phyloP scores from a whole-genome alignment of 1,139 yeast genomes.

The Candida smagusa region DNA sequence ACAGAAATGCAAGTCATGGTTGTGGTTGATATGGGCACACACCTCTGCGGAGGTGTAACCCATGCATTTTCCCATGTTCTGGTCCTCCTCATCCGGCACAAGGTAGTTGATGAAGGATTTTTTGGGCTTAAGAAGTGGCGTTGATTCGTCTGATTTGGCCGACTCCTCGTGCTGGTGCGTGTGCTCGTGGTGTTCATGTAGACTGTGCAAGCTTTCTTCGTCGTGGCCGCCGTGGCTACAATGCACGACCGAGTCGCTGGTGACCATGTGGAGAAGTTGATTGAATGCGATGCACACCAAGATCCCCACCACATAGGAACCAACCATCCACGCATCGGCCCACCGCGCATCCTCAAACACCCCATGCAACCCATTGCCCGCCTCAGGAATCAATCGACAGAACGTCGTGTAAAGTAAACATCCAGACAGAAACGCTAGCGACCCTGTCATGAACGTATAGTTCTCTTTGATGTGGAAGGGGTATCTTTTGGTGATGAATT shows the following conservation, averaged over 20 bases:
- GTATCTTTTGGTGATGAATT: conserved; percentile 33
- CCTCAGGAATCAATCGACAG: conserved; percentile 69
- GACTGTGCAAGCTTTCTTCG: not conserved
- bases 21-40: conserved; percentile 15
- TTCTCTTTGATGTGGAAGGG: conserved; percentile 59
- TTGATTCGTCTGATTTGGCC: conserved; percentile 5
- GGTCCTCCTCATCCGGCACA: conserved; percentile 17
- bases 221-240: conserved; percentile 56
- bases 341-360: conserved; percentile 18
- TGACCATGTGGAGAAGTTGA: conserved; percentile 61
- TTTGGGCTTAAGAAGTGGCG: conserved; percentile 13
- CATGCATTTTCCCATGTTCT: conserved; percentile 46
- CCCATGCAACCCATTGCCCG: conserved; percentile 35
- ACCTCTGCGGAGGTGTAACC: conserved; percentile 51
- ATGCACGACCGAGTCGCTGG: conserved; percentile 82
- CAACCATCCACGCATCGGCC: conserved; percentile 39
- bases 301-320: conserved; percentile 58
- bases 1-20: conserved; percentile 31
- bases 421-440: conserved; percentile 75
- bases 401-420: conserved; percentile 73
- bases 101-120: conserved; percentile 29
- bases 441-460: conserved; percentile 58
- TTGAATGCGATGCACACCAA: conserved; percentile 58
- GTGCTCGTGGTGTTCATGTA: conserved; percentile 7
- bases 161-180: not conserved